Evolutionary conservation across 495 filamentous ascomycete genomes (phyloP).

Genomic region (Penicillium psychrofluorescens): DNA sequence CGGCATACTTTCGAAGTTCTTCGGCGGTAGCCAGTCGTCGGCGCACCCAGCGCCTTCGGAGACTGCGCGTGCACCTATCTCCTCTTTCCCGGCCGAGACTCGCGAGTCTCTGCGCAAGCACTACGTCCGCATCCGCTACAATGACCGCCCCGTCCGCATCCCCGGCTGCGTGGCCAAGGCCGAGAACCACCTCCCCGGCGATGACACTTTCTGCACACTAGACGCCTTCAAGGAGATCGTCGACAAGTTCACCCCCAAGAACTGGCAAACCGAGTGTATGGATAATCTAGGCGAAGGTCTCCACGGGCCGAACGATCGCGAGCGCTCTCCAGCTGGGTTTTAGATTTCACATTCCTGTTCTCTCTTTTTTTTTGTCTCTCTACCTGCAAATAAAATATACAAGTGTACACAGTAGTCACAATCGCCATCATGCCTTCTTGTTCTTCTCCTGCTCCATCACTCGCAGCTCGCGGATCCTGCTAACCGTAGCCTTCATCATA

Average conservation of each 20-base stretch:
- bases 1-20: slow-evolving; percentile 25
- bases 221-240: slow-evolving; percentile 87
- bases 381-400: neutral
- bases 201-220: slow-evolving; percentile 88
- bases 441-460: slow-evolving; percentile 3
- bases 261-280: slow-evolving; percentile 71
- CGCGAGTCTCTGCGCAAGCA: slow-evolving; percentile 55
- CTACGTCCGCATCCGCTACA: slow-evolving; percentile 93
- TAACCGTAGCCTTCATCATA: slow-evolving; percentile 10
- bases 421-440: slow-evolving; percentile 7
- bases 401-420: neutral
- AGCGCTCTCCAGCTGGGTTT: slow-evolving; percentile 28
- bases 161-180: slow-evolving; percentile 66
- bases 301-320: slow-evolving; percentile 27
- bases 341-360: slow-evolving; percentile 14
- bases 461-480: slow-evolving; percentile 8
- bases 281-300: slow-evolving; percentile 51
- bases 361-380: neutral
- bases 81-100: slow-evolving; percentile 20
- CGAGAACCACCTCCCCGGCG: slow-evolving; percentile 81
- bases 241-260: slow-evolving; percentile 76
- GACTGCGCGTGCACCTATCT: slow-evolving; percentile 27
- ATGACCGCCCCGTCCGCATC: slow-evolving; percentile 71
- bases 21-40: slow-evolving; percentile 16
- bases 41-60: slow-evolving; percentile 16